A percentile compares a stretch with the other conserved stretches of the same genome.
phyloP scores from a whole-genome alignment of 2,329 filamentous ascomycete species.

The Ophiostoma australiae region DNA sequence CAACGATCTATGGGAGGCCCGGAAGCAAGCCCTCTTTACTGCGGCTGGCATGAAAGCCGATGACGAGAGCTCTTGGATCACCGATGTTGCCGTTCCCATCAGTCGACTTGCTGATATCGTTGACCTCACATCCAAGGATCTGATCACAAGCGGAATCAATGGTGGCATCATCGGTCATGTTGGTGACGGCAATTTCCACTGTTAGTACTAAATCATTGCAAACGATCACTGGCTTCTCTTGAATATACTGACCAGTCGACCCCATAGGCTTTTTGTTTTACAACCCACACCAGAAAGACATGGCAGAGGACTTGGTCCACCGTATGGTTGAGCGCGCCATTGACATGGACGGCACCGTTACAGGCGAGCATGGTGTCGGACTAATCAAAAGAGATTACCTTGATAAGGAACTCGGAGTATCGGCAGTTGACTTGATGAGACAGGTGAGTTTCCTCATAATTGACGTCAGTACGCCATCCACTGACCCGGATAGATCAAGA shows the following conservation, averaged over 20 bases:
- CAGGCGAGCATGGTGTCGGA: slow-evolving; percentile 79
- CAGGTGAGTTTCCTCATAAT: slow-evolving; percentile 40
- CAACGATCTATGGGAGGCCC: slow-evolving; percentile 72
- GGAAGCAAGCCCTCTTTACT: slow-evolving; percentile 80
- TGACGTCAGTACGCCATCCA: background rate
- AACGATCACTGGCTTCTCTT: background rate
- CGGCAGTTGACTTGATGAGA: slow-evolving; percentile 75
- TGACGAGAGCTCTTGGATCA: slow-evolving; percentile 73
- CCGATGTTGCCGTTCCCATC: slow-evolving; percentile 80
- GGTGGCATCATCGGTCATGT: slow-evolving; percentile 69
- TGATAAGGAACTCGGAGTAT: slow-evolving; percentile 67
- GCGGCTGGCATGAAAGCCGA: slow-evolving; percentile 62
- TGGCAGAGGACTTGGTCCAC: slow-evolving; percentile 68
- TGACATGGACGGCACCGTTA: slow-evolving; percentile 79
- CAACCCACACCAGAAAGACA: slow-evolving; percentile 60
- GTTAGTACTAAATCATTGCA: slow-evolving; percentile 32
- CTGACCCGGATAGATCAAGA: slow-evolving; percentile 51
- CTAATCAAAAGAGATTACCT: slow-evolving; percentile 82
- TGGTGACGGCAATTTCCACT: slow-evolving; percentile 64
- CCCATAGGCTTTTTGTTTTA: slow-evolving; percentile 43
- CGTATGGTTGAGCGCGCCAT: slow-evolving; percentile 82
- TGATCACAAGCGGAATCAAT: slow-evolving; percentile 62
- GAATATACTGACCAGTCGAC: background rate
- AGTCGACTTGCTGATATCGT: slow-evolving; percentile 68
- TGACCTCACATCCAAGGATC: slow-evolving; percentile 69